phyloP scores from a whole-genome alignment of 2,329 filamentous ascomycete genomes.

The Clarireedia homoeocarpa region DNA sequence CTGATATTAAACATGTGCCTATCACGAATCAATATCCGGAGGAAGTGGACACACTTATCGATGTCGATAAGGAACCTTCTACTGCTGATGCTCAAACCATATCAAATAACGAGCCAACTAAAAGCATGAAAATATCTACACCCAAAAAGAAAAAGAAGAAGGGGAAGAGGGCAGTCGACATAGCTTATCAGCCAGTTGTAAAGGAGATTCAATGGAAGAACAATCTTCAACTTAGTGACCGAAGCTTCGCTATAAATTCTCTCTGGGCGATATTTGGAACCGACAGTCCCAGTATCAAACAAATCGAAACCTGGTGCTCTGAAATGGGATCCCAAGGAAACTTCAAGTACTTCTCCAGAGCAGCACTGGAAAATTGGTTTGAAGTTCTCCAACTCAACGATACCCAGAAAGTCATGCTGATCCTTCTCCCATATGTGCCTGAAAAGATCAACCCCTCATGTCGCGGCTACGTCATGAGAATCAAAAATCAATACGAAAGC shows the following conservation, averaged over 20 bases:
- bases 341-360: neutral
- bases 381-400: too few species aligned
- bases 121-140: too few species aligned
- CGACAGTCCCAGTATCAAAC: neutral
- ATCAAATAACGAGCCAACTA: neutral
- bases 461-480: neutral
- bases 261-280: neutral
- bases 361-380: too few species aligned
- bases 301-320: neutral
- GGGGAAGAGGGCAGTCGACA: neutral
- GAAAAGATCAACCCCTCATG: too few species aligned
- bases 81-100: neutral
- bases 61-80: neutral
- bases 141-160: neutral
- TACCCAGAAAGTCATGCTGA: too few species aligned
- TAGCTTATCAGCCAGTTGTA: neutral
- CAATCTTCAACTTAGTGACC: neutral
- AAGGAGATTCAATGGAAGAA: neutral
- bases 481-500: neutral
- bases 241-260: neutral
- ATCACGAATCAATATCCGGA: neutral
- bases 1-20: neutral
- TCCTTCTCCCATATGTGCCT: too few species aligned
- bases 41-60: neutral
- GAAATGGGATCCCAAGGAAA: neutral